phyloP scores from a whole-genome alignment of 176 grass and related monocot species.

The Pontederia paniculata region DNA sequence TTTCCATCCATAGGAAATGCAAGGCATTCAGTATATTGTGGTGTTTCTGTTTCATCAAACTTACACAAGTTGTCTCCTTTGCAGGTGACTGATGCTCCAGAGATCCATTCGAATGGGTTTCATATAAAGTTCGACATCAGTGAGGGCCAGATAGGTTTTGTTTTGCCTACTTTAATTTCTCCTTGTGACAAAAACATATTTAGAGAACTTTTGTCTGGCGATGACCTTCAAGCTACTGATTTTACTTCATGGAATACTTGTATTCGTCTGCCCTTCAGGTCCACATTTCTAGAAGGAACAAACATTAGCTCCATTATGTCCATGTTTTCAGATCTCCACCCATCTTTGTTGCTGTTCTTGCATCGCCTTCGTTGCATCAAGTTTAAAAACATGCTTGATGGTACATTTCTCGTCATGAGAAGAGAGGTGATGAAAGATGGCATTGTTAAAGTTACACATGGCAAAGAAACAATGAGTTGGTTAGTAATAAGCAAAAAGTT shows the following conservation, averaged over 20 bases:
- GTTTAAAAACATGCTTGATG: slow-evolving; percentile 63
- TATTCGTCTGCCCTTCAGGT: slow-evolving; percentile 78
- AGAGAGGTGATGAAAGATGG: slow-evolving; percentile 62
- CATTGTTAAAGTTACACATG: slow-evolving; percentile 86
- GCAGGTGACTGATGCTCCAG: slow-evolving; percentile 89
- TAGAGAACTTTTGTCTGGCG: slow-evolving; percentile 42
- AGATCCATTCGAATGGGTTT: slow-evolving; percentile 99
- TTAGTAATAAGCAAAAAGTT: slow-evolving; percentile 68
- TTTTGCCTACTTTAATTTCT: slow-evolving; percentile 71
- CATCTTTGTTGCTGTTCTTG: slow-evolving; percentile 86
- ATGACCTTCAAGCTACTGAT: slow-evolving; percentile 22
- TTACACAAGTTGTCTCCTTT: slow-evolving; percentile 3
- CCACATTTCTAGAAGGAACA: slow-evolving; percentile 45
- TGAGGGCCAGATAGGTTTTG: slow-evolving; percentile 93
- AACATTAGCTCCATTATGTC: slow-evolving; percentile 60
- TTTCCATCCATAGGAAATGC: no score
- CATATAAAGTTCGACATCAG: slow-evolving; percentile 96
- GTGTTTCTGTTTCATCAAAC: not conserved
- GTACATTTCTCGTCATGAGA: slow-evolving; percentile 55
- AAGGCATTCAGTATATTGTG: no score
- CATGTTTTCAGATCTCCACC: slow-evolving; percentile 96
- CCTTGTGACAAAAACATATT: slow-evolving; percentile 39
- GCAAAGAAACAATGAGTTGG: slow-evolving; percentile 77
- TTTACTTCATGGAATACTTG: slow-evolving; percentile 58
- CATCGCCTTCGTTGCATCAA: slow-evolving; percentile 73